Evolutionary conservation across 2,329 filamentous ascomycete species (phyloP), one percentile per base, ranked within the genome.

Genomic region (Chaetomium globosum): DNA sequence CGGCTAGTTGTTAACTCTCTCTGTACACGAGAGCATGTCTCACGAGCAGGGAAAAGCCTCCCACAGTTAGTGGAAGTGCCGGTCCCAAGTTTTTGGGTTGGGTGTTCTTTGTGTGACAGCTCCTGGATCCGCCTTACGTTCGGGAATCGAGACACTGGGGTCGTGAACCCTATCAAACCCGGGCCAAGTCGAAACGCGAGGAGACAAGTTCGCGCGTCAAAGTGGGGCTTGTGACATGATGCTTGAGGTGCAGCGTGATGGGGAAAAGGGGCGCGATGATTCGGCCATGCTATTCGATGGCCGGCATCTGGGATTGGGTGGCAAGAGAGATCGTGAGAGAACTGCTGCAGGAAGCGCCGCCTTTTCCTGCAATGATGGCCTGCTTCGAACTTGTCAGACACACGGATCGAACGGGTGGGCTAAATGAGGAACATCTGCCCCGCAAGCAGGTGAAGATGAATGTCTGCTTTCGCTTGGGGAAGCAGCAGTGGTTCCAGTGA

Each of bases 171-270:
- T 54, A 9, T 33, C n/a, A 13, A 54, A 33, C 28, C 28, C 26
- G 16, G 28, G 26, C 21, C 28, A 21, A 31, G 19, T 28, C 1
- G 3, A n/a, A 13, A 53, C 9, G 23, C 26, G 21, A 52, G 12
- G 6, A 12, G 21, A 53, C 12, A 23, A 23, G 51, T 54, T 54
- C 28, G 30, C 30, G 52, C 30, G 8, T 10, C 23, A 46, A 30
- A 46, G 54, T 39, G 54, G 54, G 33, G 54, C 36, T 2, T 57
- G 54, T 57, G 54, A 58, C 39, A 58, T 26, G 28, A 30, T 58
- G 21, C 9, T 23, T 33, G 16, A 16, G 52, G 30, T 54, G 52
- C 52, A 54, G 52, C 52, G 52, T 54, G 52, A 54, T 54, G n/a
- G 52, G 23, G 10, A 53, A 21, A 19, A 21, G 36, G 19, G 19